Percentiles rank a stretch among this genome's conserved stretches.
phyloP scores from a whole-genome alignment of 441 rosid genomes.

The Syzygium malaccense region DNA sequence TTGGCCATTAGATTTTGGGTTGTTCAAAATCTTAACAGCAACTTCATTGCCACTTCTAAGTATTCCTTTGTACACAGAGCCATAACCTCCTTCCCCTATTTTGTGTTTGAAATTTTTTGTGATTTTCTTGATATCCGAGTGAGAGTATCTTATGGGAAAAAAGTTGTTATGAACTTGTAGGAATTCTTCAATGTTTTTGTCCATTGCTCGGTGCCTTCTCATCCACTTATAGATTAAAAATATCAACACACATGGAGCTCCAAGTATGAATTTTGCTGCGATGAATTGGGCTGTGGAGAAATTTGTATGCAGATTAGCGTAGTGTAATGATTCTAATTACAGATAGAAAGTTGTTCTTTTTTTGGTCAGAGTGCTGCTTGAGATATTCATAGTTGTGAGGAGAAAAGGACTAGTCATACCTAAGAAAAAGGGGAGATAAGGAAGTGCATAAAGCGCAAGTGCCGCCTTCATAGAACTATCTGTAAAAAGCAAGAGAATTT shows the following conservation, averaged over 20 bases:
- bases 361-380: fast-evolving
- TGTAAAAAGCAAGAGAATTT: not conserved
- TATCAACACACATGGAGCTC: not conserved
- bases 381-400: fast-evolving
- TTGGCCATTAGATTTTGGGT: not conserved
- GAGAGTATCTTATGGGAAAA: not conserved
- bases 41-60: not conserved
- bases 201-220: not conserved
- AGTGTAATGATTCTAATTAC: not conserved
- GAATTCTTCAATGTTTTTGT: not conserved
- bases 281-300: fast-evolving
- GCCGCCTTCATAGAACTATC: not conserved
- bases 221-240: not conserved
- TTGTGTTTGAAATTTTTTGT: not conserved
- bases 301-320: not conserved
- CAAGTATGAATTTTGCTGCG: fast-evolving
- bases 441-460: not conserved
- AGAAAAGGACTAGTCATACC: not conserved
- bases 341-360: fast-evolving
- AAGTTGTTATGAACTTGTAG: not conserved
- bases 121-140: not conserved
- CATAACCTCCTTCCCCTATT: not conserved
- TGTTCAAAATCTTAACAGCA: not conserved
- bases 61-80: not conserved
- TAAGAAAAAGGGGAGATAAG: not conserved